Percentiles rank a stretch among this genome's conserved stretches.
These are phyloP conservation scores for Russula vinacea DNA, from an alignment of 768 basidiomycete species.

Conservation along the genomic window DNA sequence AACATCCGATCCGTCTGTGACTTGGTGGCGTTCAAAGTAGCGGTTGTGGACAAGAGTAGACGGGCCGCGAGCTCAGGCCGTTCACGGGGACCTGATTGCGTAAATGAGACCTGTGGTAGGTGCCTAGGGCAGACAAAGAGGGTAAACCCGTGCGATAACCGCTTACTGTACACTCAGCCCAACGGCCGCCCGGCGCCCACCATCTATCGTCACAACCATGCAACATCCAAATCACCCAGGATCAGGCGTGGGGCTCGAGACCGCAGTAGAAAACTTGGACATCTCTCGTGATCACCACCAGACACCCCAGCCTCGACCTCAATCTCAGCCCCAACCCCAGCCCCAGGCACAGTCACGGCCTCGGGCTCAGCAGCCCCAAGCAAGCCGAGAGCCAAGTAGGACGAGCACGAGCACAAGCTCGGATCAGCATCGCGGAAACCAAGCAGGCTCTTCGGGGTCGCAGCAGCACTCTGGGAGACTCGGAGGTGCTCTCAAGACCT, in stretches of 20 bases:
- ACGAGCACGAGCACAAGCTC: neutral
- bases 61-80: no score
- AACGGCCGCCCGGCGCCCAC: neutral
- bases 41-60: no score
- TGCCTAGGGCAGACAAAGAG: neutral
- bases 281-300: slow-evolving; percentile 1
- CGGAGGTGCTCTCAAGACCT: slow-evolving; percentile 6
- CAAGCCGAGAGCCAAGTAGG: neutral
- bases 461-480: neutral
- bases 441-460: neutral
- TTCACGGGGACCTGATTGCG: no score
- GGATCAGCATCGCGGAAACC: neutral
- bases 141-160: no score
- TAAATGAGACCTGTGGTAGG: no score
- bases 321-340: neutral
- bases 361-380: neutral
- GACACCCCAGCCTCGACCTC: neutral
- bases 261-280: neutral
- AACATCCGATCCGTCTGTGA: slow-evolving; percentile 1
- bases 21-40: no score
- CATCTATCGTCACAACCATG: neutral
- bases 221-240: neutral
- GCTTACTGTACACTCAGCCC: no score
- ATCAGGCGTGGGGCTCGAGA: neutral
- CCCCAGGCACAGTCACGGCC: neutral